Evolutionary conservation across 805 yeast species (phyloP), one percentile per base, ranked within the genome.

Genomic region (Hanseniaspora singularis): DNA sequence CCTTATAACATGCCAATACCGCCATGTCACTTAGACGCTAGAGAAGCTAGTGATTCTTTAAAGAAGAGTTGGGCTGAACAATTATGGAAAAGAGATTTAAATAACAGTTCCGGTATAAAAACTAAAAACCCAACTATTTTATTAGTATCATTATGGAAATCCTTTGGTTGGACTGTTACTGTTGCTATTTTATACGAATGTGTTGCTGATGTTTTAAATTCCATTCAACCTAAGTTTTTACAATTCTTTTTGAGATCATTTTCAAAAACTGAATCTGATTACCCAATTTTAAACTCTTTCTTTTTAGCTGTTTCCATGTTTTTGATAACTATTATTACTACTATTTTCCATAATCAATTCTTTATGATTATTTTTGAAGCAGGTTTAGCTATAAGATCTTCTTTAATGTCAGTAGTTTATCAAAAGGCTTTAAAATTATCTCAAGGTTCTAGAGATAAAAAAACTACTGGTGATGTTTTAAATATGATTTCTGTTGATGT

Each of bases 401-500:
- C 86, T 0, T 64, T 87, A 52, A 74, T 76, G 60, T 65, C 80
- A n/a, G 59, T 83, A 51, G 65, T 85, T 19, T 86, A 80, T 59
- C 72, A 74, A 38, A 87, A 87, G 60, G 70, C 92, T 0, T 66
- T 87, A 49, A 67, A 60, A 16, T 63, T 87, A n/a, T 77, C 94
- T 2, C 72, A 76, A 7, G 78, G 76, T 40, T 75, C 86, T 7
- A 72, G 79, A 51, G 69, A 70, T 27, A 68, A 71, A 15, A 66
- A 72, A 52, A 64, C 85, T 1, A 73, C 88, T 2, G 94, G 95
- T 53, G 94, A 84, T 53, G 81, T 86, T 44, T 72, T 85, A 53
- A 85, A 83, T 55, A 68, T 80, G 56, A 72, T 83, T 69, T 74
- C 92, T 16, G 88, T 82, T 27, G 96, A 86, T 64, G 77, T 82